These are phyloP conservation scores for Camellia granthamiana DNA, from an alignment of 148 eudicot species.

Conservation along the genomic window DNA sequence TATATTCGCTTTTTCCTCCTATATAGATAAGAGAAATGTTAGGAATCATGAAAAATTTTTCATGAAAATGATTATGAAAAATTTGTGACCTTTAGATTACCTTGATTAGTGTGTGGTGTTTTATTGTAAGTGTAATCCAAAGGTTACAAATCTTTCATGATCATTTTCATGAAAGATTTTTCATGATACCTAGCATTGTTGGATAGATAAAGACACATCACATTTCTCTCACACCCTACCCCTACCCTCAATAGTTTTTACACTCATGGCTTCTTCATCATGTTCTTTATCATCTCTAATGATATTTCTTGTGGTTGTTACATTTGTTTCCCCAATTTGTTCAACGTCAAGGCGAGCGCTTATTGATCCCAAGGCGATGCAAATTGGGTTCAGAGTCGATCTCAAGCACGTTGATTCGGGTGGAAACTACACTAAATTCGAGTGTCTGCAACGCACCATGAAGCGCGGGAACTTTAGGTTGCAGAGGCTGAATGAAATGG, in stretches of 20 bases:
- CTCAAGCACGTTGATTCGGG: slow-evolving; percentile 66
- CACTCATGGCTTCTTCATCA: slow-evolving; percentile 20
- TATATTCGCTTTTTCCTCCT: no score
- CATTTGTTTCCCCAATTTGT: slow-evolving; percentile 24
- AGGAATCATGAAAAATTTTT: no score
- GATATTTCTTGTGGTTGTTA: slow-evolving; percentile 18
- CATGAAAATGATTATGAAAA: no score
- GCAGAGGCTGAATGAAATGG: slow-evolving; percentile 44
- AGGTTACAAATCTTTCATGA: no score
- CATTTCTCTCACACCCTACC: no score
- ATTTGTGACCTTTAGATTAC: no score
- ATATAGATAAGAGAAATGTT: no score
- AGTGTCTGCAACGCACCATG: slow-evolving; percentile 54
- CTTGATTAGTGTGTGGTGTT: no score
- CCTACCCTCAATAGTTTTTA: background rate
- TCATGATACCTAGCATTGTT: no score
- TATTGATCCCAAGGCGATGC: slow-evolving; percentile 13
- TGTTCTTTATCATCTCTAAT: slow-evolving; percentile 14
- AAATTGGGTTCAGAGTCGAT: slow-evolving; percentile 42
- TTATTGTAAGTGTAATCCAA: no score
- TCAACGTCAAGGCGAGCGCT: slow-evolving; percentile 48
- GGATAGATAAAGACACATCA: no score
- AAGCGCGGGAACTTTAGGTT: slow-evolving; percentile 41
- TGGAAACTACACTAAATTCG: slow-evolving; percentile 49
- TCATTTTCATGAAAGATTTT: no score